These are phyloP conservation scores for Cordyceps tenuipes DNA, from an alignment of 2,329 filamentous ascomycete species.

Conservation along the genomic window DNA sequence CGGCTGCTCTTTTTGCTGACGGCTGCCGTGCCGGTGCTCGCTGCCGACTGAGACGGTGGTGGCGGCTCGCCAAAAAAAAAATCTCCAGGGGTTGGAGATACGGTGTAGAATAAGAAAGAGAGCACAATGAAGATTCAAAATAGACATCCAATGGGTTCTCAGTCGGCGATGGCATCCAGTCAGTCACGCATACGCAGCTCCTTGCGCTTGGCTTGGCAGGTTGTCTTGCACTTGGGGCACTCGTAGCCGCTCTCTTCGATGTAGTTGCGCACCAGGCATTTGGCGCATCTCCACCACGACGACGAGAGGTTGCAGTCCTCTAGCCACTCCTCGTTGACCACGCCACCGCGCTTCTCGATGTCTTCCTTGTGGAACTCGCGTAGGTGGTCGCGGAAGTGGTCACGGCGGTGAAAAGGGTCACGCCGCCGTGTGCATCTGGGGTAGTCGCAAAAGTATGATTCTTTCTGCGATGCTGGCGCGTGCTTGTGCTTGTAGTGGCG, in stretches of 20 bases:
- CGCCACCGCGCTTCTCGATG: conserved; percentile 36
- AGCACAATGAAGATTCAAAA: not conserved
- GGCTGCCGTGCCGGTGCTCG: not conserved
- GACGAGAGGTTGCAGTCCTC: conserved; percentile 29
- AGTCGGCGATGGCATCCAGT: not conserved
- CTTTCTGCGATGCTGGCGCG: conserved; percentile 30
- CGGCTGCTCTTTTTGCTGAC: no score
- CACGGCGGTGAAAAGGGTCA: conserved; percentile 43
- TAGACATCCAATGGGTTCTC: not conserved
- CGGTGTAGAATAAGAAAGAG: not conserved
- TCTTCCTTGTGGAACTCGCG: conserved; percentile 49
- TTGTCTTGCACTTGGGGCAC: conserved; percentile 39
- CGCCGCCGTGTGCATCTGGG: conserved; percentile 35
- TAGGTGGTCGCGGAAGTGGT: conserved; percentile 50
- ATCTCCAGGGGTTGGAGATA: not conserved
- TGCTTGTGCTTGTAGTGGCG: conserved; percentile 46
- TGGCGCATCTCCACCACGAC: conserved; percentile 47
- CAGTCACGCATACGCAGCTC: conserved; percentile 23
- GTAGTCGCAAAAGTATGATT: conserved; percentile 44
- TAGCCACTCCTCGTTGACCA: conserved; percentile 29
- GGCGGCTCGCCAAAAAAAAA: not conserved
- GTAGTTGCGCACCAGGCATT: conserved; percentile 40
- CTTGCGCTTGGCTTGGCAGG: conserved; percentile 37
- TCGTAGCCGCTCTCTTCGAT: conserved; percentile 33
- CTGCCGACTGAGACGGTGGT: conserved; percentile 7